These are phyloP conservation scores for Colletotrichum graminicola DNA, from an alignment of 2,329 filamentous ascomycete species.

Conservation along the genomic window DNA sequence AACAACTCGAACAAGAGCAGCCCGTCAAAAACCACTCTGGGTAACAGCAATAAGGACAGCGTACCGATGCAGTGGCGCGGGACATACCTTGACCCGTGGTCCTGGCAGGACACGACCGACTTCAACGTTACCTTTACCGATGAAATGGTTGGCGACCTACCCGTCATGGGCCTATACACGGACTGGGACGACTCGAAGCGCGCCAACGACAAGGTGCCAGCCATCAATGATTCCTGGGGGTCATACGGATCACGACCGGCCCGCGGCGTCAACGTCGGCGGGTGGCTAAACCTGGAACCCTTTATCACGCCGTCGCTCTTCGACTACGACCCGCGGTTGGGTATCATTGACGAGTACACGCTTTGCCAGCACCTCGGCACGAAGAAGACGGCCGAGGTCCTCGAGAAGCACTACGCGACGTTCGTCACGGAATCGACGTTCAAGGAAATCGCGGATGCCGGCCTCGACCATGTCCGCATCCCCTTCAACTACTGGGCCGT, in stretches of 20 bases:
- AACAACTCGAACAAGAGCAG: constrained; percentile 59
- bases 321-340: constrained; percentile 69
- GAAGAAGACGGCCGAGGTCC: constrained; percentile 69
- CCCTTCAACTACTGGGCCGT: constrained; percentile 97
- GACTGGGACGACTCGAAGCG: constrained; percentile 86
- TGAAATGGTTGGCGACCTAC: constrained; percentile 85
- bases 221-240: constrained; percentile 80
- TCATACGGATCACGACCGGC: constrained; percentile 83
- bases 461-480: constrained; percentile 96
- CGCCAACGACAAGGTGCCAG: constrained; percentile 84
- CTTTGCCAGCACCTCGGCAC: constrained; percentile 78
- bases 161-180: constrained; percentile 88
- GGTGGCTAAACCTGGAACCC: constrained; percentile 93
- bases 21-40: constrained; percentile 56
- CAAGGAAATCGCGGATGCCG: constrained; percentile 84
- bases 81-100: constrained; percentile 87
- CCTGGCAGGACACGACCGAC: constrained; percentile 89
- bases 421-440: constrained; percentile 91
- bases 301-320: constrained; percentile 97
- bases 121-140: constrained; percentile 97
- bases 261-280: constrained; percentile 91
- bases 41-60: constrained; percentile 64
- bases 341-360: constrained; percentile 90
- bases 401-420: constrained; percentile 93
- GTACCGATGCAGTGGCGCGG: constrained; percentile 77